These are phyloP conservation scores for Limnanthes douglasii DNA, from an alignment of 345 rosid species.

Conservation along the genomic window DNA sequence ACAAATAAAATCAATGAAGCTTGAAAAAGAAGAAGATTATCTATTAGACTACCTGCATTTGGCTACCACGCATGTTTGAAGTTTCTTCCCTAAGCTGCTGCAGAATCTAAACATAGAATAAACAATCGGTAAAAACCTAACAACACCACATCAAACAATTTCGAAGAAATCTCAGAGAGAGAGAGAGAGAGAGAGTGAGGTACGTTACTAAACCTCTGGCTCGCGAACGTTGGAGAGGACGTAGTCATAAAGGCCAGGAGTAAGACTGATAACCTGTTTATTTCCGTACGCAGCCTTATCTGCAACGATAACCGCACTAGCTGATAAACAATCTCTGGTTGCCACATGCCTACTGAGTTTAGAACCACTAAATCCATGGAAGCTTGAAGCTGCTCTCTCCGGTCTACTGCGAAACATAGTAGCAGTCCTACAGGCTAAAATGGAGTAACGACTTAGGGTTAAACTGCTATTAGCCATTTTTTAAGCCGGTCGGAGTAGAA, in stretches of 20 bases:
- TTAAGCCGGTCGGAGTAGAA: too few relatives aligned
- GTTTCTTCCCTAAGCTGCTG: conserved; percentile 81
- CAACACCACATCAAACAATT: not conserved
- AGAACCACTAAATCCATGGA: conserved; percentile 5
- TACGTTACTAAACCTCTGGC: conserved; percentile 32
- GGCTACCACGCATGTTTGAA: conserved; percentile 60
- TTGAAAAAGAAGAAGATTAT: not conserved
- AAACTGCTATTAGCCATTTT: conserved; percentile 7
- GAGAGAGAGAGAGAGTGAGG: not conserved
- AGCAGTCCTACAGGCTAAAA: conserved; percentile 7
- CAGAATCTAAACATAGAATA: conserved; percentile 35
- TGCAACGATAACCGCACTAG: conserved; percentile 27
- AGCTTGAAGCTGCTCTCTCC: not conserved
- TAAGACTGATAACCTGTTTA: conserved; percentile 63
- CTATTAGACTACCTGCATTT: conserved; percentile 54
- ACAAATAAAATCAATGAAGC: conserved; percentile 2
- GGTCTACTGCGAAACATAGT: conserved; percentile 2
- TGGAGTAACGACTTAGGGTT: conserved; percentile 11
- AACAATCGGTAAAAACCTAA: not conserved
- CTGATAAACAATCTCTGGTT: conserved; percentile 16
- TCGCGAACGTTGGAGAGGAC: conserved; percentile 77
- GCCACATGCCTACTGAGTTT: conserved; percentile 10
- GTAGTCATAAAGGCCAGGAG: conserved; percentile 66
- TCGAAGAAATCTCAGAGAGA: not conserved
- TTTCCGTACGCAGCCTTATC: conserved; percentile 57